Evolutionary conservation across 768 basidiomycete genomes (phyloP).

Genomic region (Arthromyces matolae): DNA sequence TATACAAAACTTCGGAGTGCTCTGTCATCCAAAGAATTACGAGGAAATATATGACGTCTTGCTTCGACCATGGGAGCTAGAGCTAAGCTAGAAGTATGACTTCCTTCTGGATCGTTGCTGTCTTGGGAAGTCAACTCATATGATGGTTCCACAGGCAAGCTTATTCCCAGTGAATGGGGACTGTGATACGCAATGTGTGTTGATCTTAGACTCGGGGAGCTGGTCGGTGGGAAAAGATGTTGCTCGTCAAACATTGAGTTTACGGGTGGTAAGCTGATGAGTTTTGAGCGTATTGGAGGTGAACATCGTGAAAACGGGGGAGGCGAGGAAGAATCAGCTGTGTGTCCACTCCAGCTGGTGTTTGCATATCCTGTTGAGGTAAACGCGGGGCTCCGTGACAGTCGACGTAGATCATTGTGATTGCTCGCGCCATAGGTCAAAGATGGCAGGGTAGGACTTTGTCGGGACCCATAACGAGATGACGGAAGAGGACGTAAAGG

Average conservation of each 20-base stretch:
- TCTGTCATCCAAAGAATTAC: constrained; percentile 60
- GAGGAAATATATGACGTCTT: constrained; percentile 41
- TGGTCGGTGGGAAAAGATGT: not conserved
- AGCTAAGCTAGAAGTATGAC: constrained; percentile 31
- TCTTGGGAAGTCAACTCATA: constrained; percentile 15
- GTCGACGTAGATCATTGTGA: not conserved
- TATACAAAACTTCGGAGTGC: constrained; percentile 31
- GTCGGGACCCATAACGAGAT: not conserved
- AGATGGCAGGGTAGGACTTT: not conserved
- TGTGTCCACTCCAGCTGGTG: not conserved
- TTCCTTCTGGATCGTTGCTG: constrained; percentile 22
- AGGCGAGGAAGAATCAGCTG: not conserved
- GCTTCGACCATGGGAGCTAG: constrained; percentile 62
- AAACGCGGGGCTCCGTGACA: not conserved
- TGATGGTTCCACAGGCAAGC: constrained; percentile 5
- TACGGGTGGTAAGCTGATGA: constrained; percentile 8
- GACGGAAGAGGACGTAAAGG: not conserved
- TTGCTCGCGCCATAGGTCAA: not conserved
- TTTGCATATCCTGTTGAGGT: not conserved
- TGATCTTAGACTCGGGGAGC: not conserved
- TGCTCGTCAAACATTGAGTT: constrained; percentile 12
- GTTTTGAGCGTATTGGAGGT: constrained; percentile 1
- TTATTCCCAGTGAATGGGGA: not conserved
- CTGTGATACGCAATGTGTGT: not conserved
- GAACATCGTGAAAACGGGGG: not conserved